These are phyloP conservation scores for Acidomyces sp. DNA, from an alignment of 495 filamentous ascomycete species.

Conservation along the genomic window DNA sequence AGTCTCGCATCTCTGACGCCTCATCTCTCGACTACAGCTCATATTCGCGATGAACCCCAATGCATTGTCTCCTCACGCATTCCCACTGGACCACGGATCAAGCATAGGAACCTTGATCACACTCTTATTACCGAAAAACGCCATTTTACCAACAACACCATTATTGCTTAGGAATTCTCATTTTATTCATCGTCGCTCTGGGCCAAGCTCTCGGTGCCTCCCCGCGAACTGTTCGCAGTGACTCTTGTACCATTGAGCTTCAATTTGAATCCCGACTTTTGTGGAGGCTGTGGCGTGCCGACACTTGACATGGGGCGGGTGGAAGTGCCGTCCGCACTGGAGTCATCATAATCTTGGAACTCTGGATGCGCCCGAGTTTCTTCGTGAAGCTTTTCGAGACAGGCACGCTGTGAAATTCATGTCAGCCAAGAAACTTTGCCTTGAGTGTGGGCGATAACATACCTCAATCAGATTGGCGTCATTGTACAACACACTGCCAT, in stretches of 20 bases:
- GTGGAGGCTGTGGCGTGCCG: slow-evolving; percentile 45
- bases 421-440: not conserved
- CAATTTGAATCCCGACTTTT: slow-evolving; percentile 19
- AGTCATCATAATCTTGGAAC: slow-evolving; percentile 56
- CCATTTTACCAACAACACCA: no score
- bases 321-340: slow-evolving; percentile 46
- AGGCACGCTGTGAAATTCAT: slow-evolving; percentile 35
- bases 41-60: no score
- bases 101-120: no score
- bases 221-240: slow-evolving; percentile 8
- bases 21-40: no score
- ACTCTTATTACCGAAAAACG: no score
- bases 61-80: no score
- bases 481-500: slow-evolving; percentile 74
- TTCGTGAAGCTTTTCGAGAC: slow-evolving; percentile 51
- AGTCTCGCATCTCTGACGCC: no score
- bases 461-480: slow-evolving; percentile 93
- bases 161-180: no score
- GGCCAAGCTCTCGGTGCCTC: slow-evolving; percentile 11
- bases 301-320: slow-evolving; percentile 51
- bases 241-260: slow-evolving; percentile 15
- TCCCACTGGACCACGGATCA: no score
- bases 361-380: slow-evolving; percentile 60
- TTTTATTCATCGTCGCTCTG: slow-evolving; percentile 18
- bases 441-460: slow-evolving; percentile 25